Percentiles rank a stretch among this genome's conserved stretches.
phyloP scores from a whole-genome alignment of 1,139 yeast genomes.

The Oligophagozyma castellii region DNA sequence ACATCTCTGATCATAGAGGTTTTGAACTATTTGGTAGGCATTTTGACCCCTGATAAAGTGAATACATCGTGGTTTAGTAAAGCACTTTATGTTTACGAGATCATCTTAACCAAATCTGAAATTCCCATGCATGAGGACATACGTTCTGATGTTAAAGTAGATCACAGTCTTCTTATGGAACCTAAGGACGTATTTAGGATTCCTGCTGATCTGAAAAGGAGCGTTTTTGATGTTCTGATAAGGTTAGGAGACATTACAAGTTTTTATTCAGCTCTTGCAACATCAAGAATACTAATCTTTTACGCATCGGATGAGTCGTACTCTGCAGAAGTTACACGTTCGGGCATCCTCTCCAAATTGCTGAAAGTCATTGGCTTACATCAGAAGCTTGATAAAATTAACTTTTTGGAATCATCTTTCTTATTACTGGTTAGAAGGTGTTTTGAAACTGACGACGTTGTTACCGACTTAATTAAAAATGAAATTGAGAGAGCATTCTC shows the following conservation, averaged over 20 bases:
- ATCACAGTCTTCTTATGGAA: conserved; percentile 11
- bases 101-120: conserved; percentile 32
- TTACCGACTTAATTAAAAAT: conserved; percentile 36
- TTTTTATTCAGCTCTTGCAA: conserved; percentile 35
- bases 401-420: conserved; percentile 25
- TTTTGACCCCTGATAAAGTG: conserved; percentile 27
- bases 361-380: conserved; percentile 23
- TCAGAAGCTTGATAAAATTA: conserved; percentile 22
- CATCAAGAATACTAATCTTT: conserved; percentile 39
- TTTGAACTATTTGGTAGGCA: conserved; percentile 27
- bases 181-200: conserved; percentile 20
- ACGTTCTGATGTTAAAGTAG: conserved; percentile 16
- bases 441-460: conserved; percentile 45
- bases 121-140: conserved; percentile 28
- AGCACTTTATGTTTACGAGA: conserved; percentile 37
- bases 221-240: conserved; percentile 33
- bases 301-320: conserved; percentile 34
- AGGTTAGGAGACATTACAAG: conserved; percentile 29
- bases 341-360: conserved; percentile 29
- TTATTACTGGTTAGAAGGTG: conserved; percentile 50
- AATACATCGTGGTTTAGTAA: conserved; percentile 38
- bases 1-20: conserved; percentile 26
- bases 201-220: conserved; percentile 22
- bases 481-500: conserved; percentile 33
- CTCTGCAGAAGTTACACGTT: conserved; percentile 31